These are phyloP conservation scores for Neopestalotiopsis sp. DNA, from an alignment of 2,329 filamentous ascomycete species.

Conservation along the genomic window DNA sequence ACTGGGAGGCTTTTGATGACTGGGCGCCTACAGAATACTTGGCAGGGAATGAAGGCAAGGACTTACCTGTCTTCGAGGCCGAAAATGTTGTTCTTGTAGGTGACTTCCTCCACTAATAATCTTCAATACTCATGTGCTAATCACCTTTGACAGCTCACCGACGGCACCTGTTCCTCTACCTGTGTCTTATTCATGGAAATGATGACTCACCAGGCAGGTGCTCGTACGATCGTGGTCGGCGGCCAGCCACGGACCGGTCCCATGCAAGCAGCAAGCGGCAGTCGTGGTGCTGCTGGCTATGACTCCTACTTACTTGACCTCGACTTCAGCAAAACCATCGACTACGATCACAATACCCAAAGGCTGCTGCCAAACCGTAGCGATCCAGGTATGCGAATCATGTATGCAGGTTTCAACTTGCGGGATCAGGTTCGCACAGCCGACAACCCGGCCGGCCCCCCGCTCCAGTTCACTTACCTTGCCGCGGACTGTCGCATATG, in stretches of 20 bases:
- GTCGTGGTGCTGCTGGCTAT: slow-evolving; percentile 55
- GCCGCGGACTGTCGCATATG: slow-evolving; percentile 66
- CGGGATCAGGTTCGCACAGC: slow-evolving; percentile 29
- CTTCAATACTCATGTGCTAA: background rate
- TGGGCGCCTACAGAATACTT: too few species aligned
- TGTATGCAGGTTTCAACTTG: slow-evolving; percentile 27
- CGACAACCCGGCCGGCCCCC: slow-evolving; percentile 28
- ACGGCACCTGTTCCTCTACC: slow-evolving; percentile 36
- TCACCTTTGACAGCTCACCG: slow-evolving; percentile 23
- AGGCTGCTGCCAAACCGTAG: slow-evolving; percentile 20
- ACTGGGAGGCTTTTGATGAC: too few species aligned
- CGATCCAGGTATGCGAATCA: slow-evolving; percentile 24
- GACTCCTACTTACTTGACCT: slow-evolving; percentile 24
- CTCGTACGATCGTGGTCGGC: slow-evolving; percentile 44
- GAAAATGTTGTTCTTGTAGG: too few species aligned
- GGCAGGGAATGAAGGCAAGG: too few species aligned
- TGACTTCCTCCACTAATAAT: background rate
- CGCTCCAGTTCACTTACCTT: slow-evolving; percentile 65
- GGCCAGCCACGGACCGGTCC: slow-evolving; percentile 58
- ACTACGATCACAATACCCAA: slow-evolving; percentile 9
- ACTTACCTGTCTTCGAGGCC: too few species aligned
- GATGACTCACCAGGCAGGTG: slow-evolving; percentile 33
- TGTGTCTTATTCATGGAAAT: slow-evolving; percentile 38
- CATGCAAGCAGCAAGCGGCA: slow-evolving; percentile 68
- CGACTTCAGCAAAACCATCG: slow-evolving; percentile 19